Evolutionary conservation across 345 rosid species (phyloP).

Genomic region (Carallia pectinifolia): DNA sequence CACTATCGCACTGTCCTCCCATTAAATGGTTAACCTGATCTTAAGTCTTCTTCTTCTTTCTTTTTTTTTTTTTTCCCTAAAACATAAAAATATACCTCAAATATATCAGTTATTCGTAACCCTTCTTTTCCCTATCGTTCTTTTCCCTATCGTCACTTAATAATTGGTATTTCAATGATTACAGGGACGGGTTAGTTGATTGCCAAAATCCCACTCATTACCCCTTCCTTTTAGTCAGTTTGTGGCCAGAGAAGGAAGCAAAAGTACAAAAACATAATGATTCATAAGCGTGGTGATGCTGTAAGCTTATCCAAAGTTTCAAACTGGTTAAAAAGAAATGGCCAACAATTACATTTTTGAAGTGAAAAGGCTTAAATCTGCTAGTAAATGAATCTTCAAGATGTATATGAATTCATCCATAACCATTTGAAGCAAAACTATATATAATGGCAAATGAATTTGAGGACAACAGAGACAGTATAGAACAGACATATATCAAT

Average conservation of each 20-base stretch:
- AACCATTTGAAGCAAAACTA: constrained; percentile 17
- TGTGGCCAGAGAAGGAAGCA: constrained; percentile 35
- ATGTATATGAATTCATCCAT: not conserved
- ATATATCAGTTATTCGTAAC: no score
- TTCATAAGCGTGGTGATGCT: no score
- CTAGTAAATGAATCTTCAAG: not conserved
- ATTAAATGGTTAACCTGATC: constrained; percentile 14
- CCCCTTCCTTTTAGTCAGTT: constrained; percentile 29
- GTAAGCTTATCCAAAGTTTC: no score
- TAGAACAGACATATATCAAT: constrained; percentile 11
- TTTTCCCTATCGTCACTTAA: not conserved
- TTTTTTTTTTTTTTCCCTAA: not conserved
- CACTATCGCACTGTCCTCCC: not conserved
- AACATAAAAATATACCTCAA: no score
- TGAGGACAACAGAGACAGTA: constrained; percentile 8
- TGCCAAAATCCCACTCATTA: constrained; percentile 10
- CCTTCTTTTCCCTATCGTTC: no score
- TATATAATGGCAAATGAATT: constrained; percentile 25
- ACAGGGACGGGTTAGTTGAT: constrained; percentile 17
- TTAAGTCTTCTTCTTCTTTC: constrained; percentile 3
- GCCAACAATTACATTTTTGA: constrained; percentile 14
- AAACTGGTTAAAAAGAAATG: not conserved
- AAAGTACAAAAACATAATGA: constrained; percentile 2
- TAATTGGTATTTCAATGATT: constrained; percentile 15
- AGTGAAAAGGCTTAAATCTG: not conserved